phyloP scores from a whole-genome alignment of 306 rosid species.

The Glycine soja region DNA sequence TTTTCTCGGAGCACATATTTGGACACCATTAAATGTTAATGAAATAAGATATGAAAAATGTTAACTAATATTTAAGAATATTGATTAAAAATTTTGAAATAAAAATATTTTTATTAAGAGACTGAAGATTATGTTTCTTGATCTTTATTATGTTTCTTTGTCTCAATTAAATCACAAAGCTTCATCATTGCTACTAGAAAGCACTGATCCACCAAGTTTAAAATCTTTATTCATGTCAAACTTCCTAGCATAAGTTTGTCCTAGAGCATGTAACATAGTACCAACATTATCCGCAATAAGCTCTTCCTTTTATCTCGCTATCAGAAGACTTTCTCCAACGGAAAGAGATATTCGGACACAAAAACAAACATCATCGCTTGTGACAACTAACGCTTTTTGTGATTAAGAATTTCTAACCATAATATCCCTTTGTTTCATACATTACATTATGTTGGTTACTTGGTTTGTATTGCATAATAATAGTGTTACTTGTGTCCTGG shows the following conservation, averaged over 20 bases:
- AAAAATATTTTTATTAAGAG: too few species aligned
- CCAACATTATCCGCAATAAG: constrained; percentile 24
- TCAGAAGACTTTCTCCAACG: not conserved
- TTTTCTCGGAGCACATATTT: not conserved
- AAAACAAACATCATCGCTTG: constrained; percentile 33
- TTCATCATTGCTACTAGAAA: constrained; percentile 14
- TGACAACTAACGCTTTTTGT: constrained; percentile 12
- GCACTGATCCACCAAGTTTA: constrained; percentile 16
- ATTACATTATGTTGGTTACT: constrained; percentile 6
- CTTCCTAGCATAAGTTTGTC: not conserved
- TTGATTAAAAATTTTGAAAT: too few species aligned
- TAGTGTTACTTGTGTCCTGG: not conserved
- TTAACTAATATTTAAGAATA: too few species aligned
- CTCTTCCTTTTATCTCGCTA: constrained; percentile 39
- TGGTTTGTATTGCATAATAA: not conserved
- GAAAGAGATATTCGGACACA: not conserved
- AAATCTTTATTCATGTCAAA: constrained; percentile 8
- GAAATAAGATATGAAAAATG: too few species aligned
- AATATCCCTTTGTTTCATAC: not conserved
- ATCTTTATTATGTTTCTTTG: not conserved
- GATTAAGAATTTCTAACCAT: not conserved
- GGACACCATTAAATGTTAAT: not conserved
- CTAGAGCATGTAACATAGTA: not conserved
- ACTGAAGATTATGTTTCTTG: too few species aligned
- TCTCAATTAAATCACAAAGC: constrained; percentile 25